Evolutionary conservation across 495 filamentous ascomycete genomes (phyloP).

Genomic region (Bryoglossum gracile): DNA sequence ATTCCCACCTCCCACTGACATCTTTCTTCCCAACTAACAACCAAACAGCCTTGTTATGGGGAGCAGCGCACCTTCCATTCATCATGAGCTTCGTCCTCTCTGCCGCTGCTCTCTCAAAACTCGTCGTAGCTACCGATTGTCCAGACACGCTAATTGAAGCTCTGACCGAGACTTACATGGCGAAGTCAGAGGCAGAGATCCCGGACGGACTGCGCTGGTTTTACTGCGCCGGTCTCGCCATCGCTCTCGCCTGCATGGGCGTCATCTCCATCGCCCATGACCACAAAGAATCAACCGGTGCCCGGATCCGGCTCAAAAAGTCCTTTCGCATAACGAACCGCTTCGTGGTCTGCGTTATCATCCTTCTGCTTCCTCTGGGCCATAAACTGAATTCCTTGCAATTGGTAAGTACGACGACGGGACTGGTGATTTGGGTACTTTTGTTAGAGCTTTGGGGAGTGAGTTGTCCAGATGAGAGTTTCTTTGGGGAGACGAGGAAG

Average conservation of each 20-base stretch:
- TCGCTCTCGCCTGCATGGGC: constrained; percentile 45
- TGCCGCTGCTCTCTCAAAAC: constrained; percentile 41
- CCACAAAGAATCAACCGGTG: constrained; percentile 32
- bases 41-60: constrained; percentile 33
- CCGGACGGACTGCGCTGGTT: constrained; percentile 45
- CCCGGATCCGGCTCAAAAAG: constrained; percentile 37
- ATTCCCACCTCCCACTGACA: neutral
- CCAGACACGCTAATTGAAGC: constrained; percentile 31
- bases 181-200: constrained; percentile 37
- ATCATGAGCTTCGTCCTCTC: constrained; percentile 51
- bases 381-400: constrained; percentile 38
- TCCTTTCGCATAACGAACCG: constrained; percentile 37
- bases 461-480: constrained; percentile 37
- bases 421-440: constrained; percentile 39
- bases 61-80: constrained; percentile 42
- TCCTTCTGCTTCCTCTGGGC: constrained; percentile 43
- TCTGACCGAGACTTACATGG: constrained; percentile 39
- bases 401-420: constrained; percentile 41
- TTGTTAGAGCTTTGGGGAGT: constrained; percentile 44
- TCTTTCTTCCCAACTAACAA: constrained; percentile 7
- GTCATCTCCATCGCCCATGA: constrained; percentile 37
- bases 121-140: constrained; percentile 48
- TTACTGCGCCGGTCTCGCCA: constrained; percentile 48
- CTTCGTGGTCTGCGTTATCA: constrained; percentile 36
- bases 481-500: constrained; percentile 16